Percentiles rank a stretch among this genome's conserved stretches.
phyloP scores from a whole-genome alignment of 257 asterid species.

The Sherardia arvensis region DNA sequence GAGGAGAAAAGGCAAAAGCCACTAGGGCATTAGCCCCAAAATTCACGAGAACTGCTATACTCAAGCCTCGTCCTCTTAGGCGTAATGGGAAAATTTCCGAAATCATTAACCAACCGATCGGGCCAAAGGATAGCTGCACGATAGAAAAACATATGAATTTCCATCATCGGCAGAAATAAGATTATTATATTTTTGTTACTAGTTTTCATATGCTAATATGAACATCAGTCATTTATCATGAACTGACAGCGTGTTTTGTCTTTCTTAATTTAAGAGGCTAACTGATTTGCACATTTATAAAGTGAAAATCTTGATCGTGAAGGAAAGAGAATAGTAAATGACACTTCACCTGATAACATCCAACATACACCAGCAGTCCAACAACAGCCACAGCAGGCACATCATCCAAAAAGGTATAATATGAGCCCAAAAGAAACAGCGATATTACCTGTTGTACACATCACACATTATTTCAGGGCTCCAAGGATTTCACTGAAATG shows the following conservation, averaged over 20 bases:
- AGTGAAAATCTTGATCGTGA: not conserved
- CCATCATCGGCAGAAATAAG: not conserved
- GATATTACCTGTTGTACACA: slow-evolving; percentile 63
- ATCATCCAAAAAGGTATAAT: slow-evolving; percentile 62
- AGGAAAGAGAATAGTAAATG: not conserved
- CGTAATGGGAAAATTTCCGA: slow-evolving; percentile 93
- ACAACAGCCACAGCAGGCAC: slow-evolving; percentile 68
- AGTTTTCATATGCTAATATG: not conserved
- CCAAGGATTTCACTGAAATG: not conserved
- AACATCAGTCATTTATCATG: not conserved
- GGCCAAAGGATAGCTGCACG: slow-evolving; percentile 88
- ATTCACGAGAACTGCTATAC: slow-evolving; percentile 81
- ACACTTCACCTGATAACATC: slow-evolving; percentile 78
- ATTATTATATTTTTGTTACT: too few relatives aligned
- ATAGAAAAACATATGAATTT: slow-evolving; percentile 4
- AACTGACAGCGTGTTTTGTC: not conserved
- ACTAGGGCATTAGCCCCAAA: slow-evolving; percentile 86
- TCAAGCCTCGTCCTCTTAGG: slow-evolving; percentile 76
- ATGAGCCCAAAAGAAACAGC: slow-evolving; percentile 84
- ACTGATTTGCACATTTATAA: not conserved
- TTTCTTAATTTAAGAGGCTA: not conserved
- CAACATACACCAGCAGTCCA: slow-evolving; percentile 84
- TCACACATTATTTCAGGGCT: slow-evolving; percentile 9
- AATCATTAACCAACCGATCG: slow-evolving; percentile 98
- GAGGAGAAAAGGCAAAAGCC: slow-evolving; percentile 90